Evolutionary conservation across 2,329 filamentous ascomycete species (phyloP).

Genomic region (Dactylellina leptospora): DNA sequence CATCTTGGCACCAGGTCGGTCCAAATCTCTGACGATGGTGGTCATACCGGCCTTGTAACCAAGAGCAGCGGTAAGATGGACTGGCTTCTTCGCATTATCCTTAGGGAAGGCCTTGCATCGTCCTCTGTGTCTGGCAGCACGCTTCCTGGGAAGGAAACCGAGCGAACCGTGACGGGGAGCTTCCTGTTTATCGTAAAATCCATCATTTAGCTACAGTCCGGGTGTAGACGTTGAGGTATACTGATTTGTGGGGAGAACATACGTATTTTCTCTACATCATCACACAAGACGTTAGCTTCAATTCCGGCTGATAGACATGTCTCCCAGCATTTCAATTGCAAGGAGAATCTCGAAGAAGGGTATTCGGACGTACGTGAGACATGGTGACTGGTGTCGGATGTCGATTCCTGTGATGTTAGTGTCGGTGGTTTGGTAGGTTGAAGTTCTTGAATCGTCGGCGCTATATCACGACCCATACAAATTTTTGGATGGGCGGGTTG

Average conservation of each 20-base stretch:
- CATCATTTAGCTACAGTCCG: constrained; percentile 29
- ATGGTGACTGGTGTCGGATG: constrained; percentile 53
- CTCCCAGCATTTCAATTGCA: background rate
- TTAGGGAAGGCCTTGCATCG: constrained; percentile 98
- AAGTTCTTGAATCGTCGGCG: constrained; percentile 32
- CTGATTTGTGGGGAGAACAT: constrained; percentile 45
- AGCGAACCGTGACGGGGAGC: constrained; percentile 95
- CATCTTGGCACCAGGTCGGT: constrained; percentile 98
- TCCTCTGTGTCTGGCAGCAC: constrained; percentile 86
- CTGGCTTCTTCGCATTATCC: constrained; percentile 99
- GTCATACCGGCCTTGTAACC: constrained; percentile 99
- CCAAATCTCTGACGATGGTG: constrained; percentile 98
- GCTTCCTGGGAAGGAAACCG: constrained; percentile 74
- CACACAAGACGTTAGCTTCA: constrained; percentile 25
- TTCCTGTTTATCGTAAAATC: constrained; percentile 71
- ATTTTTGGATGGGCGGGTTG: constrained; percentile 31
- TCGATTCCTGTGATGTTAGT: constrained; percentile 50
- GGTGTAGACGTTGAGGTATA: constrained; percentile 46
- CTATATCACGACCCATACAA: constrained; percentile 46
- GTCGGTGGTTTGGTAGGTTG: constrained; percentile 33
- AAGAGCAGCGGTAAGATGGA: constrained; percentile 97
- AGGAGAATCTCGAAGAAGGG: constrained; percentile 10
- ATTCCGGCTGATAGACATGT: constrained; percentile 7
- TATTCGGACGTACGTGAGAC: constrained; percentile 56
- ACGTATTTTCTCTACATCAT: constrained; percentile 57